phyloP scores from a whole-genome alignment of 805 yeast genomes.

The Starmerella vitae region DNA sequence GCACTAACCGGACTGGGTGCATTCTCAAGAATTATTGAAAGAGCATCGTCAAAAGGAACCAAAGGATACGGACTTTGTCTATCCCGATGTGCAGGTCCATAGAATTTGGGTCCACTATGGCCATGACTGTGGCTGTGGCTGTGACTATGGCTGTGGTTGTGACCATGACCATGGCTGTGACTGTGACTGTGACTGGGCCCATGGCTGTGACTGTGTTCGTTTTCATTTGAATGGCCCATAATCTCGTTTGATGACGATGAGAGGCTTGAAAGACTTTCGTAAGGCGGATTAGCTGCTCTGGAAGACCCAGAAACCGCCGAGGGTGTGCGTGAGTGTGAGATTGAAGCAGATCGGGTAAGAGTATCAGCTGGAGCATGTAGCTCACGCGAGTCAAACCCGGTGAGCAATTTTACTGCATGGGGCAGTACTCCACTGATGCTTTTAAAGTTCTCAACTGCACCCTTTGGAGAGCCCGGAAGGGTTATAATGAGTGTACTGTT shows the following conservation, averaged over 20 bases:
- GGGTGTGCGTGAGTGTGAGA: neutral
- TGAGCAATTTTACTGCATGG: slow-evolving; percentile 34
- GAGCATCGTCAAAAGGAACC: slow-evolving; percentile 33
- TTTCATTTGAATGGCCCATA: too few relatives aligned
- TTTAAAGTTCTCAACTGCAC: slow-evolving; percentile 33
- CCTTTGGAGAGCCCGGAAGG: slow-evolving; percentile 42
- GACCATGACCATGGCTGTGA: slow-evolving; percentile 13
- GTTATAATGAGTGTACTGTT: slow-evolving; percentile 32
- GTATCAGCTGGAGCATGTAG: slow-evolving; percentile 27
- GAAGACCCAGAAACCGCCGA: too few relatives aligned
- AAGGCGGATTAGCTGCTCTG: too few relatives aligned
- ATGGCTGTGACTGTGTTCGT: too few relatives aligned
- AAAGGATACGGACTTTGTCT: slow-evolving; percentile 39
- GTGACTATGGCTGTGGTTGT: slow-evolving; percentile 10
- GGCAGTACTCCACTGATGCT: slow-evolving; percentile 30
- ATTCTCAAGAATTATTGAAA: slow-evolving; percentile 25
- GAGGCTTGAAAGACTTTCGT: too few relatives aligned
- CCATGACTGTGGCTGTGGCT: slow-evolving; percentile 15
- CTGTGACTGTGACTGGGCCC: slow-evolving; percentile 11
- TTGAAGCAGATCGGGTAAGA: neutral
- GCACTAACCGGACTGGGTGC: slow-evolving; percentile 25
- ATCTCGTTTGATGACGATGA: too few relatives aligned
- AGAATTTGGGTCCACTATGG: slow-evolving; percentile 29
- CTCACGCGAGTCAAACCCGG: slow-evolving; percentile 29
- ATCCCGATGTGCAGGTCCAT: slow-evolving; percentile 34